Base-by-base conservation (phyloP, 2,329 filamentous ascomycete genomes). In the Claviceps lovelessii region DNA sequence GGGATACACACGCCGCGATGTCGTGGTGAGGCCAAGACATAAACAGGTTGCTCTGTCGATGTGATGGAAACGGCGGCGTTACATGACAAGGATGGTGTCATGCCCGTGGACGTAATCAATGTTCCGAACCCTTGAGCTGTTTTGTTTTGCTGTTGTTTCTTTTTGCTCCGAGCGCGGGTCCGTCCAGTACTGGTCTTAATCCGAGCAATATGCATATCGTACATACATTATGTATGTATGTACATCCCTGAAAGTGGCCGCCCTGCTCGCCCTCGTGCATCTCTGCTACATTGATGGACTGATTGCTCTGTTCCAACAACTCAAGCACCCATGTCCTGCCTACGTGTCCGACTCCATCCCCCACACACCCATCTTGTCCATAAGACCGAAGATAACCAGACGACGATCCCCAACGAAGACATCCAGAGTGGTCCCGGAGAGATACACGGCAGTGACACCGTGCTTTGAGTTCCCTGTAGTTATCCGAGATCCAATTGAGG, bases 201-300 rank as follows among this genome's bases (percentile, higher is more conserved):
- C 29, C 29, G 31, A 35, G 47, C 31, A 17, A 19, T 49, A 33
- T 35, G 15, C 31, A 48, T 49, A 29, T 10, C 13, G 31, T 37
- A 37, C 35, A 37, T 37, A 37, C 35, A 6, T 33, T 33, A 37
- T 37, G 35, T 37, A 11, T 37, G 35, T 13, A 13, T 10, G 9
- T 37, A 37, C 35, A 13, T 84, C 73, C 73, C 57, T 19, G 31
- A 37, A 23, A 3, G 8, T 10, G 17, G 47, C 17, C 17, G 31
- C 31, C 31, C 19, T 35, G 17, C 29, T 49, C 31, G 29, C 47
- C 28, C 28, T 49, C 29, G 23, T 49, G 47, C 28, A 33, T 49
- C 28, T 31, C 45, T 47, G 15, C 23, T 47, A 47, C 23, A 29
- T 29, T 29, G 11, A 29, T 47, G 45, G 23, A 29, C 23, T 17